These are phyloP conservation scores for Chimonanthus salicifolius DNA, from an alignment of 164 flowering plant species.

Conservation along the genomic window DNA sequence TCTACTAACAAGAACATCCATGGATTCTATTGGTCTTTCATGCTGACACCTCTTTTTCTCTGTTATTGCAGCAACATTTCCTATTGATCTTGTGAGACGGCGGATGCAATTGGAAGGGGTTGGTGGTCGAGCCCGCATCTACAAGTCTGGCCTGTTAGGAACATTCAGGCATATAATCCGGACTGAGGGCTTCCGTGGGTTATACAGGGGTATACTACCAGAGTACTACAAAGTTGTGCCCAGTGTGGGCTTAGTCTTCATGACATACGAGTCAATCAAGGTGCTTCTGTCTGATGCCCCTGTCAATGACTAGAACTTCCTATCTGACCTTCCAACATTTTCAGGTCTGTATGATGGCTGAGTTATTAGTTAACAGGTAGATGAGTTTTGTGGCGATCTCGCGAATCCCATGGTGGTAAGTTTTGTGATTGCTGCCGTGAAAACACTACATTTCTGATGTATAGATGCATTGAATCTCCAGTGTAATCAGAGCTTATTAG, in stretches of 20 bases:
- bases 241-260: conserved; percentile 74
- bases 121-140: conserved; percentile 65
- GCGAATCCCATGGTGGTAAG: conserved; percentile 34
- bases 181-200: conserved; percentile 60
- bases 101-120: conserved; percentile 92
- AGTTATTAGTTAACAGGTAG: conserved; percentile 18
- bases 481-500: conserved; percentile 11
- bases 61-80: conserved; percentile 64
- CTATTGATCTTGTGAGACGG: conserved; percentile 79
- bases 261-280: conserved; percentile 76
- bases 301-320: conserved; percentile 13
- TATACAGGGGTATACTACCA: conserved; percentile 79
- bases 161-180: conserved; percentile 55
- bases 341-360: not conserved
- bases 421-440: conserved; percentile 42
- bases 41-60: not conserved
- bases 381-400: conserved; percentile 13
- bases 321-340: not conserved
- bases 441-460: conserved; percentile 20
- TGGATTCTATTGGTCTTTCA: not conserved
- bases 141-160: conserved; percentile 56
- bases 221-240: conserved; percentile 89
- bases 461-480: conserved; percentile 24
- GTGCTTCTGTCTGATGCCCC: conserved; percentile 37
- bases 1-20: too few species aligned